Base-by-base conservation (phyloP, 169 alveolate species). In the Plasmodium vinckei region DNA sequence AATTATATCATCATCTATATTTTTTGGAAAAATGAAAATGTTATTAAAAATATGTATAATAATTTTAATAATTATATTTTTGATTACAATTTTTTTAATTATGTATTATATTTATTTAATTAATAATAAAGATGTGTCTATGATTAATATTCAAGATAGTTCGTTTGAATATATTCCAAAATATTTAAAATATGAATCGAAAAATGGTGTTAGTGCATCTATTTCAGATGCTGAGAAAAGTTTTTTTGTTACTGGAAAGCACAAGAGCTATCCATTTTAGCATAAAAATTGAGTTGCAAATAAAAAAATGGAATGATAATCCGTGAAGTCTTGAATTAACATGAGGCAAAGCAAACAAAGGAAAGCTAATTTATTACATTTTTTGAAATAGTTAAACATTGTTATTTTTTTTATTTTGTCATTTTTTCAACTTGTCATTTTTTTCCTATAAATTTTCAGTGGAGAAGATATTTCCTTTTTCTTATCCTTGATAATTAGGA, bases 1-100 rank as follows among this genome's bases (percentile, higher is more conserved):
- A 19, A 49, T 77, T 15, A 57, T 63, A 77, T 61, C 88, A 49
- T 68, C 88, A 25, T 77, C 88, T 5, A 39, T 77, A 9, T 63
- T 77, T 25, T 63, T 63, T 63, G 88, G 88, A 13, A 13, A 63
- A 1, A 77, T 77, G 88, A 44, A 51, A 46, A 42, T 19, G 1
- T 0, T 64, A 25, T 21, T 77, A 13, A 7, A 57, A 7, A 25
- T 33, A 5, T 47, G 51, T 10, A 49, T 64, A n/a, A 49, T 46
- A 15, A 51, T 77, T 51, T 49, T 77, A 51, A 21, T 47, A 9
- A 33, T 77, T 19, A 59, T 77, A 5, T 42, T 61, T 49, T 53
- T 64, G 3, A 77, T 77, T 53, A 25, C 25, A 17, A 44, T 51
- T 3, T 15, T 57, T 19, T 51, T 77, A 69, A 23, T 63, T n/a